phyloP scores from a whole-genome alignment of 2,329 filamentous ascomycete genomes.

The Aspergillus floridensis region DNA sequence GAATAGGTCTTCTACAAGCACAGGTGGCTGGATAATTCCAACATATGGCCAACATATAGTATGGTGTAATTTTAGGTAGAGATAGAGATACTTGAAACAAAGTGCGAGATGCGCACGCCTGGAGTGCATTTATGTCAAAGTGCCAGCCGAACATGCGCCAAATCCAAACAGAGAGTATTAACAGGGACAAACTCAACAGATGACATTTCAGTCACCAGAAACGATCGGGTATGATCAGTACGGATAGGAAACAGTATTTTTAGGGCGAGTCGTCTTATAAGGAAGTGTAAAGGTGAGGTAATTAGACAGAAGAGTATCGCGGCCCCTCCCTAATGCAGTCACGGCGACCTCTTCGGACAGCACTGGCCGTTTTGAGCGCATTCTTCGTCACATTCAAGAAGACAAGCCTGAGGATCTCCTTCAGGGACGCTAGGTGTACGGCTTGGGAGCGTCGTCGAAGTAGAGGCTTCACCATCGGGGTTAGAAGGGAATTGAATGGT shows the following conservation, averaged over 20 bases:
- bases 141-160: conserved; percentile 1
- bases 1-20: neutral
- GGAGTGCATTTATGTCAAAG: neutral
- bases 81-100: neutral
- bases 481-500: conserved; percentile 22
- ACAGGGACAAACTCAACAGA: neutral
- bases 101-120: neutral
- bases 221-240: neutral
- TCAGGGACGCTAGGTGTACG: conserved; percentile 38
- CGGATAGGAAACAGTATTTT: neutral
- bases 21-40: too few relatives aligned
- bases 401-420: conserved; percentile 40
- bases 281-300: neutral
- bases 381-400: conserved; percentile 49
- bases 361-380: conserved; percentile 44
- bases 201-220: neutral
- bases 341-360: conserved; percentile 37
- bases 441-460: conserved; percentile 28
- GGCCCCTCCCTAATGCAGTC: conserved; percentile 2
- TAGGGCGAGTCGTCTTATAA: neutral
- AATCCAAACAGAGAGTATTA: neutral
- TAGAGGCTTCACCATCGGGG: conserved; percentile 16
- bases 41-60: neutral
- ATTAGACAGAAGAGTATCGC: conserved; percentile 8
- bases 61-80: neutral